phyloP scores from a whole-genome alignment of 805 yeast genomes.

The Myxozyma geophila region DNA sequence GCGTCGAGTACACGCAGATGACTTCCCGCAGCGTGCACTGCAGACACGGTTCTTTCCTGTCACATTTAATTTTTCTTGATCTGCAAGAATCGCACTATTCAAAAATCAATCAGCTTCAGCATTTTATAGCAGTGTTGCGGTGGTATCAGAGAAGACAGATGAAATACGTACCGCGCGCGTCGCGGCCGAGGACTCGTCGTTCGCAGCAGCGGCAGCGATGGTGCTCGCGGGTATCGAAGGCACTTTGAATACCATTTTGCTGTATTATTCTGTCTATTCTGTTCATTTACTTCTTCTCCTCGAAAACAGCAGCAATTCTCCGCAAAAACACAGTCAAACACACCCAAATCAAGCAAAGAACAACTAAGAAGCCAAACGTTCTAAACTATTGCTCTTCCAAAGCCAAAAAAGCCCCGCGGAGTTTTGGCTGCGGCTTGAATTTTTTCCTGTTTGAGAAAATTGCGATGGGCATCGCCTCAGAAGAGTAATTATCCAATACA shows the following conservation, averaged over 20 bases:
- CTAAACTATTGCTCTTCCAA: too few species aligned
- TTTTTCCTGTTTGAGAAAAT: not conserved
- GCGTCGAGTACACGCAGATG: constrained; percentile 30
- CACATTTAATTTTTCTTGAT: constrained; percentile 32
- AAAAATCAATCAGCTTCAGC: not conserved
- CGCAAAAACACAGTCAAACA: not conserved
- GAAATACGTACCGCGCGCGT: constrained; percentile 21
- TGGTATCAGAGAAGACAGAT: not conserved
- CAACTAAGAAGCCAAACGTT: too few species aligned
- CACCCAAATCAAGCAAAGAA: too few species aligned
- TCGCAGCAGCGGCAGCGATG: constrained; percentile 5
- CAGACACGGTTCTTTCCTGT: constrained; percentile 31
- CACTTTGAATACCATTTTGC: not conserved
- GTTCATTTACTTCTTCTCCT: too few species aligned
- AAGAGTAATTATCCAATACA: not conserved
- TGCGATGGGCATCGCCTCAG: not conserved
- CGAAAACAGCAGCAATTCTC: not conserved
- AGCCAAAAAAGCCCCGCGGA: constrained; percentile 12
- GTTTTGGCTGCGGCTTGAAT: constrained; percentile 1
- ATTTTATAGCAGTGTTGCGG: not conserved
- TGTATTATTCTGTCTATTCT: too few species aligned
- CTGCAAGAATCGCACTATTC: constrained; percentile 31
- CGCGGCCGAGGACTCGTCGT: constrained; percentile 10
- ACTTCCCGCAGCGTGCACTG: constrained; percentile 31
- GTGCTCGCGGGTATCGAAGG: not conserved